A percentile compares a stretch with the other conserved stretches of the same genome.
Evolutionary conservation across 2,329 filamentous ascomycete genomes (phyloP).

Genomic region (Fusarium zealandicum): DNA sequence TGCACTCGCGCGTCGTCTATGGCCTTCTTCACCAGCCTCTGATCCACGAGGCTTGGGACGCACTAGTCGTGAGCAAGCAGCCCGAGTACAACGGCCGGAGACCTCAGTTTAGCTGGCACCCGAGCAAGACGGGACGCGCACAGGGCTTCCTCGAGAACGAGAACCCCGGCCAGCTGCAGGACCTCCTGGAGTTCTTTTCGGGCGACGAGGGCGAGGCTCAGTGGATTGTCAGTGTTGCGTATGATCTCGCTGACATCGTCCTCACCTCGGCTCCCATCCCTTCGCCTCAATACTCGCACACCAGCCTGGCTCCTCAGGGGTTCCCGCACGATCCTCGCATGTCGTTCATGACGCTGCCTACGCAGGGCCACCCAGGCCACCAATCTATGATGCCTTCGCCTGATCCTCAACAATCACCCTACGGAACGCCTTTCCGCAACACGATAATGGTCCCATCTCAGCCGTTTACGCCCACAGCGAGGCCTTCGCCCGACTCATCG

Average conservation of each 20-base stretch:
- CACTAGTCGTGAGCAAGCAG: conserved; percentile 60
- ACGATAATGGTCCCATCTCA: conserved; percentile 47
- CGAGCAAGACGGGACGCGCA: conserved; percentile 62
- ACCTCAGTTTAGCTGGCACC: conserved; percentile 69
- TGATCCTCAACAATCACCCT: conserved; percentile 42
- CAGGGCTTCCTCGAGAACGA: conserved; percentile 68
- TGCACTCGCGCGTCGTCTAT: conserved; percentile 73
- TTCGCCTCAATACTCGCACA: conserved; percentile 44
- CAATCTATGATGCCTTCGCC: conserved; percentile 43
- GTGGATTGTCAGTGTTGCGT: conserved; percentile 64
- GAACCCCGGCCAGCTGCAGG: conserved; percentile 67
- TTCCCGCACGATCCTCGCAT: conserved; percentile 42
- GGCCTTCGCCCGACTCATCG: conserved; percentile 46
- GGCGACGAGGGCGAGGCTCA: conserved; percentile 63
- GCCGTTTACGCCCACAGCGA: conserved; percentile 37
- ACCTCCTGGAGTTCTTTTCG: conserved; percentile 70
- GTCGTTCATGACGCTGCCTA: conserved; percentile 44
- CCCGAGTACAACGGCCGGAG: conserved; percentile 61
- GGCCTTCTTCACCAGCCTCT: conserved; percentile 71
- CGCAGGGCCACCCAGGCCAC: conserved; percentile 42
- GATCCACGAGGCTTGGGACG: conserved; percentile 68
- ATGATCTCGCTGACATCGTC: conserved; percentile 61
- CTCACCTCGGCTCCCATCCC: conserved; percentile 45
- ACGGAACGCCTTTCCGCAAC: conserved; percentile 43
- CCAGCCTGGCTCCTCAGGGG: conserved; percentile 38